phyloP scores from a whole-genome alignment of 768 basidiomycete genomes.

The Leccinum subtestaceum region DNA sequence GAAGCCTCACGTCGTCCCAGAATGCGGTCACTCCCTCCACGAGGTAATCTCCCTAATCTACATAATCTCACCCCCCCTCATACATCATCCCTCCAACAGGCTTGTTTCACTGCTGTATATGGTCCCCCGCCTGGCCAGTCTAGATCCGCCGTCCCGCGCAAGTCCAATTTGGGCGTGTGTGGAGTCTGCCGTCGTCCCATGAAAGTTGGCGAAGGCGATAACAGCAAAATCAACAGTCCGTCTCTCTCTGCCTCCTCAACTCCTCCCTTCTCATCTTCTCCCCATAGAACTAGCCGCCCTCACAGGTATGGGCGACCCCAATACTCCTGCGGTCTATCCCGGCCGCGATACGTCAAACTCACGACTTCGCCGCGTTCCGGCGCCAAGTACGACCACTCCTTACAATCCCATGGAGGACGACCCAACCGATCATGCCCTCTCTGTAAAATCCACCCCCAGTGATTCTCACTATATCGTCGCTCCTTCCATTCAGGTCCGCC shows the following conservation, averaged over 20 bases:
- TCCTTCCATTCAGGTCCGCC: conserved; percentile 89
- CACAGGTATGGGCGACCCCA: conserved; percentile 80
- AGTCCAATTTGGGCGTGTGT: conserved; percentile 88
- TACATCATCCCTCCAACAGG: conserved; percentile 43
- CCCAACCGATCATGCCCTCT: conserved; percentile 61
- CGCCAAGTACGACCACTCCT: conserved; percentile 25
- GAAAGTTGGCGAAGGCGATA: conserved; percentile 89
- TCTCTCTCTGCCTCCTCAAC: conserved; percentile 3
- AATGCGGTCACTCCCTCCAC: conserved; percentile 97
- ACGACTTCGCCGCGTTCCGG: conserved; percentile 30
- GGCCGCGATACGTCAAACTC: conserved; percentile 55
- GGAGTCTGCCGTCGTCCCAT: conserved; percentile 96
- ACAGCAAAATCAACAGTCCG: conserved; percentile 84
- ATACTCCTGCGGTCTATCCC: conserved; percentile 55
- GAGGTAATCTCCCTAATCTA: conserved; percentile 48
- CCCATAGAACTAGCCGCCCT: conserved; percentile 84
- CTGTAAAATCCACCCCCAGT: conserved; percentile 45
- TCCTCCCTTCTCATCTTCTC: conserved; percentile 7
- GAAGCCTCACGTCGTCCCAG: conserved; percentile 95
- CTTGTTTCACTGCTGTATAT: conserved; percentile 96
- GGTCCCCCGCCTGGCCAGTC: conserved; percentile 72
- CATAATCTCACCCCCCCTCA: background rate
- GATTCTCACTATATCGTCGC: conserved; percentile 76
- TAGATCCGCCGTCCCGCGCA: conserved; percentile 54
- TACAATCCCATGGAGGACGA: conserved; percentile 85